Evolutionary conservation across 1,284 basidiomycete species (phyloP).

Genomic region (Sporisorium sorghi): DNA sequence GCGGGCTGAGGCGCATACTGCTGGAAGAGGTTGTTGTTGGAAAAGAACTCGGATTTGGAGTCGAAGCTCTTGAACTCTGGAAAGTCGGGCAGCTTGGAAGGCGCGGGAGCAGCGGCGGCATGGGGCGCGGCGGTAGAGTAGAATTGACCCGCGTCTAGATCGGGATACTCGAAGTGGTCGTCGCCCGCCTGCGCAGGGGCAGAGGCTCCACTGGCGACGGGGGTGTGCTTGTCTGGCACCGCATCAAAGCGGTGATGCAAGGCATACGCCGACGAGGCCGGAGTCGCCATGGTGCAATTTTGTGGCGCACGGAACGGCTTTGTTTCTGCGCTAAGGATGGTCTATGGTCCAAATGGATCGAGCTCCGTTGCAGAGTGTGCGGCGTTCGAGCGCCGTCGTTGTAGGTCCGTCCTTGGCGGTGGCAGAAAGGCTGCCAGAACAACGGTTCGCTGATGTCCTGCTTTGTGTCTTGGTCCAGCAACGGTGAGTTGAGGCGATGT

Average conservation of each 20-base stretch:
- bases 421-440: conserved; percentile 2
- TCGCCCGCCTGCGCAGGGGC: conserved; percentile 8
- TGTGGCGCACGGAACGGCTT: neutral
- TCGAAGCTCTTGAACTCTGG: conserved; percentile 47
- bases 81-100: conserved; percentile 33
- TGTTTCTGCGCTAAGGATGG: neutral
- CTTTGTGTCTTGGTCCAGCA: neutral
- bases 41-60: conserved; percentile 24
- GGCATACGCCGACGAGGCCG: conserved; percentile 34
- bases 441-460: neutral
- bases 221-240: conserved; percentile 14
- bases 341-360: neutral
- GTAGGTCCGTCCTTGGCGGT: neutral
- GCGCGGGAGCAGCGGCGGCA: neutral
- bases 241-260: conserved; percentile 49
- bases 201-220: neutral
- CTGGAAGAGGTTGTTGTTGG: conserved; percentile 38
- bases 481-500: no score
- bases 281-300: conserved; percentile 33
- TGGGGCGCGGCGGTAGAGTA: conserved; percentile 38
- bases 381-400: neutral
- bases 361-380: neutral
- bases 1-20: conserved; percentile 37
- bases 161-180: conserved; percentile 39
- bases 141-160: conserved; percentile 43